Conservation (phyloP, 2,329 filamentous ascomycete species). For the Knoxdaviesia proteae region DNA sequence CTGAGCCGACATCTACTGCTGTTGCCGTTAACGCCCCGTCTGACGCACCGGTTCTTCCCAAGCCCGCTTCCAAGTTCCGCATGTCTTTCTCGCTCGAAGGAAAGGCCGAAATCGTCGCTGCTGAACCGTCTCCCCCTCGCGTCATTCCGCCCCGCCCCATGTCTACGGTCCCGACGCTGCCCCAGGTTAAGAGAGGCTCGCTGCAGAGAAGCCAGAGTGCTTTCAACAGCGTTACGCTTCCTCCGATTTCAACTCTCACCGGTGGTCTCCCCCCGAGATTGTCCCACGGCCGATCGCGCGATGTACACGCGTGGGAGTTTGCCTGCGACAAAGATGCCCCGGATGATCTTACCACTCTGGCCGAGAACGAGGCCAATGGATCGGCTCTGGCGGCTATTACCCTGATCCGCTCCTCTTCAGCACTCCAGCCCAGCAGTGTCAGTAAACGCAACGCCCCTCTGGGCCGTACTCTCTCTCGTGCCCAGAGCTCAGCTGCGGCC, state of each 20-base stretch:
- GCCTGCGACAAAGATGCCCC: constrained; percentile 65
- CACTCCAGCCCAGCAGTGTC: constrained; percentile 29
- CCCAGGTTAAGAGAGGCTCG: constrained; percentile 25
- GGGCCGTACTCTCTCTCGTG: constrained; percentile 5
- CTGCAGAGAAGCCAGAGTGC: constrained; percentile 55
- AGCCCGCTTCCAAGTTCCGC: constrained; percentile 26
- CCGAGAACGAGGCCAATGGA: constrained; percentile 59
- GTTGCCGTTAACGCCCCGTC: too few relatives aligned
- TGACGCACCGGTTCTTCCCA: not conserved
- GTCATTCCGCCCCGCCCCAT: constrained; percentile 20
- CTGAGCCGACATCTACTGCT: too few relatives aligned
- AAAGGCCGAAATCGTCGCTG: constrained; percentile 66
- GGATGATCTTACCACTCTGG: constrained; percentile 61
- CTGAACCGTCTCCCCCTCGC: constrained; percentile 49
- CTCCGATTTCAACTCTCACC: constrained; percentile 31
- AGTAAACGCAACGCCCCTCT: constrained; percentile 42
- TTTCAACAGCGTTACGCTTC: constrained; percentile 34
- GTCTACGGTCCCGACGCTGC: constrained; percentile 24
- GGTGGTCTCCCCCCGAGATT: constrained; percentile 28
- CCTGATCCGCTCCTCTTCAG: constrained; percentile 47
- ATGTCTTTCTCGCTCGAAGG: constrained; percentile 74
- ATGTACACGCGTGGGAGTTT: constrained; percentile 80
- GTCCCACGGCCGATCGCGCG: constrained; percentile 55
- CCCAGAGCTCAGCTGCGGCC: not conserved
- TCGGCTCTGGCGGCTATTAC: constrained; percentile 68